phyloP scores from a whole-genome alignment of 2,329 filamentous ascomycete genomes.

The Westerdykella sp. region DNA sequence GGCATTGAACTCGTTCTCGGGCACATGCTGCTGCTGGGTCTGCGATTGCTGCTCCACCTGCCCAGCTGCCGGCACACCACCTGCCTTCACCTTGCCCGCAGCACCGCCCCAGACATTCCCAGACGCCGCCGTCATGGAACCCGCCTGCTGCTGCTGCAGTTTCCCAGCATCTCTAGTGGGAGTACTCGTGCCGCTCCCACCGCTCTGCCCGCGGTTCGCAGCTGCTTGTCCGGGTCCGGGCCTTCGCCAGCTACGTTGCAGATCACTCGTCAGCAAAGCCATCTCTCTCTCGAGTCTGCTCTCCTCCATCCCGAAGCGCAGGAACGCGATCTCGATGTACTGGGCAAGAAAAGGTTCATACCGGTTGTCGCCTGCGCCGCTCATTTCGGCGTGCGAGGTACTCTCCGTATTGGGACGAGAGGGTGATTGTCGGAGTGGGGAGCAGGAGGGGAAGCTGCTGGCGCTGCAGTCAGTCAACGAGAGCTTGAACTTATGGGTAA shows the following conservation, averaged over 20 bases:
- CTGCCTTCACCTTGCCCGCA: slow-evolving; percentile 23
- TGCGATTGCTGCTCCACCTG: slow-evolving; percentile 7
- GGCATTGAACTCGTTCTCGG: slow-evolving; percentile 41
- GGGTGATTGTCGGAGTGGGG: background rate
- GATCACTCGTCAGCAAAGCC: too few relatives aligned
- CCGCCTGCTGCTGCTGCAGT: slow-evolving; percentile 25
- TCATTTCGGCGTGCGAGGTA: slow-evolving; percentile 21
- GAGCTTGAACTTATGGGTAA: background rate
- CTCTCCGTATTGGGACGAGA: background rate
- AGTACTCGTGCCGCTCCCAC: slow-evolving; percentile 27
- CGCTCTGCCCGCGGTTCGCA: slow-evolving; percentile 23
- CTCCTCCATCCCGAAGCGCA: too few relatives aligned
- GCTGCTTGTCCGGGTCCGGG: slow-evolving; percentile 23
- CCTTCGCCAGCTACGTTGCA: slow-evolving; percentile 29
- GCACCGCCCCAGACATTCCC: slow-evolving; percentile 31
- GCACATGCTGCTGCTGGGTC: slow-evolving; percentile 26
- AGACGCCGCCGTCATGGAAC: slow-evolving; percentile 23
- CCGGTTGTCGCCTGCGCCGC: slow-evolving; percentile 36
- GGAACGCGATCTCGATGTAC: too few relatives aligned
- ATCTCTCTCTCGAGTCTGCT: too few relatives aligned
- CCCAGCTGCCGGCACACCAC: slow-evolving; percentile 9
- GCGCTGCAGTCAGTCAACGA: background rate
- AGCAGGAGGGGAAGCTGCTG: background rate
- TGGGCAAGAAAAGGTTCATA: slow-evolving; percentile 10
- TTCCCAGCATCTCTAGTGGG: slow-evolving; percentile 29